Evolutionary conservation across 139 green algal species (phyloP), one percentile per base, ranked within the genome.

Genomic region (Mesotaenium endlicherianum): DNA sequence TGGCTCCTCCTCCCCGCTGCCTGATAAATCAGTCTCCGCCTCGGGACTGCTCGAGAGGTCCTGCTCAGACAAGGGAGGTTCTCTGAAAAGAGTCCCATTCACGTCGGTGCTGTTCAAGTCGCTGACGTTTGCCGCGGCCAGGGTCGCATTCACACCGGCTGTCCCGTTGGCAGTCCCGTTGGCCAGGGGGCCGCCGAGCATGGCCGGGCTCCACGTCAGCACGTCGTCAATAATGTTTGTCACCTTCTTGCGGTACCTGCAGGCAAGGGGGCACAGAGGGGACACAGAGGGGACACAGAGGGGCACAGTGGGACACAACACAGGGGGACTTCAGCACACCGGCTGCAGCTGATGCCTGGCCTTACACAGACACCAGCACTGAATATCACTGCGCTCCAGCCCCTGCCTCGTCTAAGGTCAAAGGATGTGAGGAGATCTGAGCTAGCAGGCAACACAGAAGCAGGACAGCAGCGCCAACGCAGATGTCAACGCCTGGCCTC

Each of bases 211-310:
- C 75, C 75, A 82, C 78, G 38, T 43, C 26, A 82, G 45, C 4
- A 82, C 53, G 30, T 82, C 75, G 30, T 82, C 75, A 49, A 82
- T 82, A 36, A 76, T 76, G 53, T 82, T 82, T 17, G 39, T 36
- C n/a, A 82, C 49, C 30, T 82, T 82, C 75, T 64, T 82, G 36
- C 57, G 75, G 42, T 82, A 82, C 75, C 75, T 82, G 75, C 50
- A 79, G 75, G n/a, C 31, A 38, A n/a, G 17, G 34, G 34, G 17
- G 11, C 11, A 11, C 2, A 38, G 2, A 67, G 31, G 53, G 53
- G 53, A 17, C 4, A 64, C 53, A 64, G 31, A 17, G 3, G 53
- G n/a, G 53, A 17, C 20, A 64, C 20, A 6, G 31, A 64, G 20
- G 53, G 2, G 4, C n/a, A 3, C 2, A 64, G 3, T 2, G 4